These are phyloP conservation scores for Solanum ossicruentum DNA, from an alignment of 257 asterid species.

Conservation along the genomic window DNA sequence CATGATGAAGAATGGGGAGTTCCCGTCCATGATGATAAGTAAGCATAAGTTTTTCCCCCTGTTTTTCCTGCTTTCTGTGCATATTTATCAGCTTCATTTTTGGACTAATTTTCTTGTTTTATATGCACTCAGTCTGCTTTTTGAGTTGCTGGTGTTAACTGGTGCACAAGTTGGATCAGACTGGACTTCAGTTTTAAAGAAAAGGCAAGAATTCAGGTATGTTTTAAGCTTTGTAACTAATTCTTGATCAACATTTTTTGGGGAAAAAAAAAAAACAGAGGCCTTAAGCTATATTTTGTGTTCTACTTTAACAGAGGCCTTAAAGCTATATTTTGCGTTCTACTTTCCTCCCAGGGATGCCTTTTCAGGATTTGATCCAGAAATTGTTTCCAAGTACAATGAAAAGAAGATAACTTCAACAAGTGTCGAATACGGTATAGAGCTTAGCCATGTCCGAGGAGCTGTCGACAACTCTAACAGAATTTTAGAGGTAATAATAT, in stretches of 20 bases:
- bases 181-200: constrained; percentile 64
- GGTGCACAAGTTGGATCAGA: constrained; percentile 91
- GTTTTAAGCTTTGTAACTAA: neutral
- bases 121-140: constrained; percentile 34
- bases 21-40: constrained; percentile 69
- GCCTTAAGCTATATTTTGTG: neutral
- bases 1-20: constrained; percentile 91
- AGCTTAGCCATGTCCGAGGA: constrained; percentile 56
- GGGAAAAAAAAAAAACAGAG: neutral
- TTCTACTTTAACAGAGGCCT: neutral
- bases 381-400: constrained; percentile 37
- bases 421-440: constrained; percentile 34
- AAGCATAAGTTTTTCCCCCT: constrained; percentile 4
- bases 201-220: constrained; percentile 43
- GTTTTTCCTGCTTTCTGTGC: neutral
- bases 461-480: constrained; percentile 64
- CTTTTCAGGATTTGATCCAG: constrained; percentile 56
- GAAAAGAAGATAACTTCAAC: constrained; percentile 50
- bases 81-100: too few species aligned
- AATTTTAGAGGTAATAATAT: constrained; percentile 43
- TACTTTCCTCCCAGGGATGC: constrained; percentile 35
- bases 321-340: neutral
- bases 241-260: neutral
- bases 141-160: constrained; percentile 56
- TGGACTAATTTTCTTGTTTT: neutral